Evolutionary conservation across 495 filamentous ascomycete species (phyloP), one percentile per base, ranked within the genome.

Genomic region (Acidiella bohemica): DNA sequence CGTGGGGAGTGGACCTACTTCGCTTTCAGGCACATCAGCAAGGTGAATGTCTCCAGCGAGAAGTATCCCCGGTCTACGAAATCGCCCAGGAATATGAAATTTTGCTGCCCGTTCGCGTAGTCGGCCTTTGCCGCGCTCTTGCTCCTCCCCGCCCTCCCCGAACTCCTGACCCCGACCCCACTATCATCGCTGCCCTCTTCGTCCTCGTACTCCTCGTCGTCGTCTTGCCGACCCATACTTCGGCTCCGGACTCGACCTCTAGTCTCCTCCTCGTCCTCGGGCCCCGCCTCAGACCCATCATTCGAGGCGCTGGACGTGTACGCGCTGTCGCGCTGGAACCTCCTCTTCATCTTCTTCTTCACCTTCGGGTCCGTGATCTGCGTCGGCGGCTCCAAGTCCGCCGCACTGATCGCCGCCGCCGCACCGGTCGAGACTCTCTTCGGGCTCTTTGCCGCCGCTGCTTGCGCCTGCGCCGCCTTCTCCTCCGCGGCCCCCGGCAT

Each of bases 31-130:
- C 90, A 97, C 71, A 97, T 81, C 7, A 97, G 64, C 16, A 97
- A 63, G 0, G 90, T 97, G 57, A 97, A 83, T 0, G 90, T 95
- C 66, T 97, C 90, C 48, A 97, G 65, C 61, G 84, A 93, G 65
- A 96, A 97, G 52, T 97, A 97, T 8, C 90, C 90, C 41, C 90
- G 76, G 58, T 97, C 90, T 44, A 97, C 90, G 55, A 96, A 97
- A 52, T 97, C 90, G 21, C 90, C 90, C 19, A 97, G 67, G 60
- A 97, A 97, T 23, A 97, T 76, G 57, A 90, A 97, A 56, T 94
- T 93, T 39, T 79, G 79, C 36, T 77, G 69, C 4, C 79, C 81
- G 28, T 59, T 59, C 31, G 55, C 53, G 9, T 48, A 39, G 16
- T 46, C 37, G n/a, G 31, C 44, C 16, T 44, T 39, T n/a, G 16